These are phyloP conservation scores for Candida tammaniensis DNA, from an alignment of 805 yeast genomes.

Conservation along the genomic window DNA sequence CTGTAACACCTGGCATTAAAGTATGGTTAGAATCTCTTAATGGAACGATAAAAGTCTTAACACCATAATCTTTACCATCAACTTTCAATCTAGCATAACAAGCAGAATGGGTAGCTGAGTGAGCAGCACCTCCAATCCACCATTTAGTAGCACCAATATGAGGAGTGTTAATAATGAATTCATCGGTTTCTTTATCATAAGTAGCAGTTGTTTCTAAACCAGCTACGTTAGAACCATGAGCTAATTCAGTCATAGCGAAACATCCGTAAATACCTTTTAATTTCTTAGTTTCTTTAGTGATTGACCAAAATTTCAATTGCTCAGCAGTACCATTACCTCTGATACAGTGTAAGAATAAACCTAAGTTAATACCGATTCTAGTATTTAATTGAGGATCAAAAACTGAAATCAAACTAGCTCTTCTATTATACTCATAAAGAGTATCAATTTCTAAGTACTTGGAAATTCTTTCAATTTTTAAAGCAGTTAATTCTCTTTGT, in stretches of 20 bases:
- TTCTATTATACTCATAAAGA: constrained; percentile 49
- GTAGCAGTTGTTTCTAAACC: constrained; percentile 56
- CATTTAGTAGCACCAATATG: constrained; percentile 49
- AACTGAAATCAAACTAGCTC: constrained; percentile 57
- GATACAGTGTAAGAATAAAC: constrained; percentile 76
- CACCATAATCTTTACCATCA: constrained; percentile 45
- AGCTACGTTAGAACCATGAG: constrained; percentile 60
- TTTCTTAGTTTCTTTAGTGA: constrained; percentile 58
- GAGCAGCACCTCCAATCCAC: constrained; percentile 53
- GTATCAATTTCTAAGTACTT: constrained; percentile 54
- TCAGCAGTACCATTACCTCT: constrained; percentile 85
- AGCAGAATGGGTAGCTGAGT: constrained; percentile 42
- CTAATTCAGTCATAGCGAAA: constrained; percentile 65
- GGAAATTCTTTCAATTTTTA: constrained; percentile 59
- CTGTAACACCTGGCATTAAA: constrained; percentile 41
- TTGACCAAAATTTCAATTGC: constrained; percentile 82
- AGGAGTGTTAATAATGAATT: constrained; percentile 44
- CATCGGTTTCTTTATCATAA: constrained; percentile 38
- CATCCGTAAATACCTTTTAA: constrained; percentile 61
- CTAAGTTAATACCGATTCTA: constrained; percentile 84
- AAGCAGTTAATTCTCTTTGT: constrained; percentile 59
- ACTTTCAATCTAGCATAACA: constrained; percentile 43
- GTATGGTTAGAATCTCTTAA: constrained; percentile 43
- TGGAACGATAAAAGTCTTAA: constrained; percentile 46
- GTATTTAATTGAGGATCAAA: constrained; percentile 81